Evolutionary conservation across 129 eudicot genomes (phyloP).

Genomic region (Centaurea solstitialis): DNA sequence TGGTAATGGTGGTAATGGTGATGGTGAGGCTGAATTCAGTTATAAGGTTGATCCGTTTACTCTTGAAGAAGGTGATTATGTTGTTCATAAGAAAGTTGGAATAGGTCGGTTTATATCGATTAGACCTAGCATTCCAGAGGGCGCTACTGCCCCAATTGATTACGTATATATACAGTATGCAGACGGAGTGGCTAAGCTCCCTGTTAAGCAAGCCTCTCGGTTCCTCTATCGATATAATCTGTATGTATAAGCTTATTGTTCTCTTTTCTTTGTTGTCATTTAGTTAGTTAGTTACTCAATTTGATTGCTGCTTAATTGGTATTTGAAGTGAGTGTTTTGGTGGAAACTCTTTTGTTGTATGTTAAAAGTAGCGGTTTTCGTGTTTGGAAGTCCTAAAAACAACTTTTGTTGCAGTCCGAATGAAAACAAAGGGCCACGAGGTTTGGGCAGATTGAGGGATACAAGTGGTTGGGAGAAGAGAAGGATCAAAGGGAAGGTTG

Average conservation of each 20-base stretch:
- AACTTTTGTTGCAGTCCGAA: slow-evolving; percentile 63
- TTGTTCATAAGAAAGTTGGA: slow-evolving; percentile 95
- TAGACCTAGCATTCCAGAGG: slow-evolving; percentile 60
- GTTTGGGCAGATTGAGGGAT: slow-evolving; percentile 87
- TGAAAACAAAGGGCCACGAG: slow-evolving; percentile 73
- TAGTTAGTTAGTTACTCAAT: not conserved
- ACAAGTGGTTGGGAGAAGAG: slow-evolving; percentile 91
- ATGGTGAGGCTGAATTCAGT: slow-evolving; percentile 35
- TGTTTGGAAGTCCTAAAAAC: not conserved
- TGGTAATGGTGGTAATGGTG: no score
- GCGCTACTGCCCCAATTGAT: slow-evolving; percentile 55
- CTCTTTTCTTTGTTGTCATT: not conserved
- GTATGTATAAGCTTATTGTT: slow-evolving; percentile 41
- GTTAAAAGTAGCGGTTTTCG: not conserved
- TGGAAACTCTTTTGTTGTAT: not conserved
- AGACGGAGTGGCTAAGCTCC: slow-evolving; percentile 95
- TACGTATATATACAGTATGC: slow-evolving; percentile 90
- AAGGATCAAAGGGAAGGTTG: slow-evolving; percentile 92
- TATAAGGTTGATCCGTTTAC: slow-evolving; percentile 87
- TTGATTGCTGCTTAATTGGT: not conserved
- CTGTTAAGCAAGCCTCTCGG: slow-evolving; percentile 79
- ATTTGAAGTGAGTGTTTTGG: not conserved
- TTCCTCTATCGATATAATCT: slow-evolving; percentile 91
- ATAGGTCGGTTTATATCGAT: slow-evolving; percentile 81
- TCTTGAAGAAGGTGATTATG: slow-evolving; percentile 83